A percentile compares a stretch with the other conserved stretches of the same genome.
Evolutionary conservation across 495 filamentous ascomycete species (phyloP).

Genomic region (Lepidopterella palustris): DNA sequence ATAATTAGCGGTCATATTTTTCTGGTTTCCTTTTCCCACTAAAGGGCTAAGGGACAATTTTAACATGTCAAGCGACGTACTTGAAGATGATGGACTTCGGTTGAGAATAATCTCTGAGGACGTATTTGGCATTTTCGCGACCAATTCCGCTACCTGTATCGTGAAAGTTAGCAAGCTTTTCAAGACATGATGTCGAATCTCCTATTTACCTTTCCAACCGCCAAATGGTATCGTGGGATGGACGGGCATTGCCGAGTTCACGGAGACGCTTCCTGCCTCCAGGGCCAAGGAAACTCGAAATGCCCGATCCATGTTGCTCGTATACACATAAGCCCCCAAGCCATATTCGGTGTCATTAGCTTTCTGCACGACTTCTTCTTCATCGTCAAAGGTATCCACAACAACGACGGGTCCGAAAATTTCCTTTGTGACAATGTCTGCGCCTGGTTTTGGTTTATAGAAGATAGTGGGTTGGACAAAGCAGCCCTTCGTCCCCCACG

Average conservation of each 20-base stretch:
- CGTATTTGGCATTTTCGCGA: not conserved
- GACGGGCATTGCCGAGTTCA: constrained; percentile 1
- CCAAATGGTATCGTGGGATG: constrained; percentile 13
- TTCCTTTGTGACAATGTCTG: not conserved
- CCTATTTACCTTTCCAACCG: constrained; percentile 4
- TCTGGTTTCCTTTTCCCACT: too few relatives aligned
- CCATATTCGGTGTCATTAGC: constrained; percentile 18
- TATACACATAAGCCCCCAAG: constrained; percentile 4
- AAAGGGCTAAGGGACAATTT: too few relatives aligned
- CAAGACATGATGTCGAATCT: too few relatives aligned
- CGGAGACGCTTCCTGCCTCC: constrained; percentile 3
- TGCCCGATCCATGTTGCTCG: constrained; percentile 13
- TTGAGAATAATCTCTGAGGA: not conserved
- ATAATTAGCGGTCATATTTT: too few relatives aligned
- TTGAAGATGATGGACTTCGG: constrained; percentile 11
- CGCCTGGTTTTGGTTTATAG: not conserved
- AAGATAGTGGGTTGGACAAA: not conserved
- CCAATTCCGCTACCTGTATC: not conserved
- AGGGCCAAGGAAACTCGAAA: constrained; percentile 6
- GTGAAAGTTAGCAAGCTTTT: too few relatives aligned
- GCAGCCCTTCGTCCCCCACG: not conserved
- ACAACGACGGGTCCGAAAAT: constrained; percentile 2
- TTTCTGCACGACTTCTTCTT: constrained; percentile 4
- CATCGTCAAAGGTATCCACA: constrained; percentile 7
- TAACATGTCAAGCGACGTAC: too few relatives aligned